phyloP scores from a whole-genome alignment of 2,329 filamentous ascomycete genomes.

The Sodiomyces alkalinus region DNA sequence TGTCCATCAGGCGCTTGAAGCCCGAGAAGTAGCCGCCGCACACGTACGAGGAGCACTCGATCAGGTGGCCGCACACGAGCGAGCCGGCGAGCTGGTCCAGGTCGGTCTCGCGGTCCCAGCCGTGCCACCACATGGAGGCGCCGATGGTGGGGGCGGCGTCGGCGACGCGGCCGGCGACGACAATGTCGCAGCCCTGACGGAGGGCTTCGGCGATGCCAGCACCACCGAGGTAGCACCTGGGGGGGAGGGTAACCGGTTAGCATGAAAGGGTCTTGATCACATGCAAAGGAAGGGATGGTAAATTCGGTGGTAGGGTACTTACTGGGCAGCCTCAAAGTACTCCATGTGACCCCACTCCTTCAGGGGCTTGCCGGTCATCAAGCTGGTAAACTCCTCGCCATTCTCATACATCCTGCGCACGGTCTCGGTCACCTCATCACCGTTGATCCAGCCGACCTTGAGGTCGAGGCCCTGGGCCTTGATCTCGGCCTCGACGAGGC shows the following conservation, averaged over 20 bases:
- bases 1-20: constrained; percentile 22
- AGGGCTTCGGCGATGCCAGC: constrained; percentile 8
- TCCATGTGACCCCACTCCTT: constrained; percentile 11
- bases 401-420: constrained; percentile 9
- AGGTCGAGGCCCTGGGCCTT: constrained; percentile 13
- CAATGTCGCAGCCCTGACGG: constrained; percentile 24
- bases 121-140: constrained; percentile 39
- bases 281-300: too few relatives aligned
- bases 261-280: too few relatives aligned
- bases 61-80: constrained; percentile 34
- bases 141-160: constrained; percentile 38
- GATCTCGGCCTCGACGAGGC: constrained; percentile 16
- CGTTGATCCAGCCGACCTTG: constrained; percentile 21
- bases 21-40: constrained; percentile 40
- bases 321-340: constrained; percentile 4
- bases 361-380: constrained; percentile 11
- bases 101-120: constrained; percentile 29
- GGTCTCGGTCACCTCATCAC: constrained; percentile 19
- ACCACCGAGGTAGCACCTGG: constrained; percentile 10
- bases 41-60: constrained; percentile 38
- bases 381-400: constrained; percentile 11
- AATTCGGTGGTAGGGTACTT: accelerated
- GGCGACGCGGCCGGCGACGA: constrained; percentile 31
- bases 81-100: constrained; percentile 36
- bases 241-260: background rate